phyloP scores from a whole-genome alignment of 2,329 filamentous ascomycete species.

The Alternaria sp. region DNA sequence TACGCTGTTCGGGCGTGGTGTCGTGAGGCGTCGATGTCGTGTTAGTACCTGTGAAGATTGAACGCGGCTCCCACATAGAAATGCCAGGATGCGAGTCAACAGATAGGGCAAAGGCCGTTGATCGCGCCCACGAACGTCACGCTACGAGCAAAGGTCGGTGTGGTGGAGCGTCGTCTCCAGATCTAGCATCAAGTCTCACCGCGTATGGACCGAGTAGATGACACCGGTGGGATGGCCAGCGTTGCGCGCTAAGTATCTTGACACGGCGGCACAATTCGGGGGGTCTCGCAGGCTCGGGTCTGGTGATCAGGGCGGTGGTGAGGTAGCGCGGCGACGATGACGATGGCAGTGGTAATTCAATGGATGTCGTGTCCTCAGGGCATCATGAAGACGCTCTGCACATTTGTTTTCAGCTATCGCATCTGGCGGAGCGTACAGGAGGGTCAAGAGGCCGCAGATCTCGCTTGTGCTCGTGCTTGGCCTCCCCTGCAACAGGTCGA shows the following conservation, averaged over 20 bases:
- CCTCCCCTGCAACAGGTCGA: not conserved
- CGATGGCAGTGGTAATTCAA: not conserved
- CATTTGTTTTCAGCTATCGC: constrained; percentile 3
- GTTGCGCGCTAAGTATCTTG: constrained; percentile 5
- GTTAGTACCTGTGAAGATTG: constrained; percentile 30
- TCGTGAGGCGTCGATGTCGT: constrained; percentile 18
- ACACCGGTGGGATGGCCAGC: constrained; percentile 7
- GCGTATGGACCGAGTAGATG: constrained; percentile 6
- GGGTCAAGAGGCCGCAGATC: constrained; percentile 4
- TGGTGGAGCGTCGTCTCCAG: constrained; percentile 15
- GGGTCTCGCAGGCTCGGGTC: not conserved
- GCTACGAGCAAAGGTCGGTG: constrained; percentile 14
- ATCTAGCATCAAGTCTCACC: constrained; percentile 6
- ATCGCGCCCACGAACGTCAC: constrained; percentile 23
- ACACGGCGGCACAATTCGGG: not conserved
- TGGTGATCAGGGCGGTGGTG: not conserved
- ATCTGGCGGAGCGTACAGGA: not conserved
- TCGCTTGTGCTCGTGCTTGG: constrained; percentile 4
- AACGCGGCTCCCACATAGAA: constrained; percentile 25
- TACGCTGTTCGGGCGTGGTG: constrained; percentile 5
- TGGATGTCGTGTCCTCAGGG: constrained; percentile 3
- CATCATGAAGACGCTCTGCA: constrained; percentile 8
- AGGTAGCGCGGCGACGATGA: not conserved
- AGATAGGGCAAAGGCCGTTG: constrained; percentile 20
- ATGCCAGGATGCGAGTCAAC: constrained; percentile 7